Base-by-base conservation (phyloP, 768 basidiomycete species). In the Trametes cingulata region DNA sequence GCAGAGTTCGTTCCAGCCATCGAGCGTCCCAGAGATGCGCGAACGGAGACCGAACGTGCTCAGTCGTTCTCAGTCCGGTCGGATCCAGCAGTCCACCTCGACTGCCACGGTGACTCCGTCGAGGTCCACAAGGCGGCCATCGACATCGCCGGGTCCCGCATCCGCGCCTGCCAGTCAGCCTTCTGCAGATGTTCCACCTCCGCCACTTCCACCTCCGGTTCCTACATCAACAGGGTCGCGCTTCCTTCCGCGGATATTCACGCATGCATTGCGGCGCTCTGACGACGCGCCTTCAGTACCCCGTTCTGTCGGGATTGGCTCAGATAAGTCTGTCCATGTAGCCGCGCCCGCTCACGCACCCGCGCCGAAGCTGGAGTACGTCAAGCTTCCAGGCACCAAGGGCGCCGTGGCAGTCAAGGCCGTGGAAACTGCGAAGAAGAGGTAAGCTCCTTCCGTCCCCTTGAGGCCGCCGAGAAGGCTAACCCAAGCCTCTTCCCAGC, bases 311-410 rank as follows among this genome's bases (percentile, higher is more conserved):
- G 81, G 82, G 50, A 55, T 67, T 22, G 84, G 85, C n/a, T 64
- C 67, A 4, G 60, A 63, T 24, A 65, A 35, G 43, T 48, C 58
- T 1, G 60, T 72, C 13, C 72, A 72, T 15, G 61, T 74, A 10
- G 73, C 76, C 1, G 53, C 73, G 2, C 67, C 78, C 8, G 73
- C 79, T 3, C 86, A 84, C 62, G 74, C 83, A 2, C 86, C 90
- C 20, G 87, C 91, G 10, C 90, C 91, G 1, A 93, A 94, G 71
- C 74, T 95, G 39, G 93, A 95, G 72, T 95, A 93, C 67, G 89
- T 95, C 58, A 96, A 96, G 74, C 81, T 96, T 10, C 93, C 94
- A 2, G 90, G 93, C 24, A 96, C 93, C 3, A 95, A 93, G 71
- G 89, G 90, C 52, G 85, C 93, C 9, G 68, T 94, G 17, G 75